phyloP scores from a whole-genome alignment of 208 protist genomes.

The Leishmania mexicana region DNA sequence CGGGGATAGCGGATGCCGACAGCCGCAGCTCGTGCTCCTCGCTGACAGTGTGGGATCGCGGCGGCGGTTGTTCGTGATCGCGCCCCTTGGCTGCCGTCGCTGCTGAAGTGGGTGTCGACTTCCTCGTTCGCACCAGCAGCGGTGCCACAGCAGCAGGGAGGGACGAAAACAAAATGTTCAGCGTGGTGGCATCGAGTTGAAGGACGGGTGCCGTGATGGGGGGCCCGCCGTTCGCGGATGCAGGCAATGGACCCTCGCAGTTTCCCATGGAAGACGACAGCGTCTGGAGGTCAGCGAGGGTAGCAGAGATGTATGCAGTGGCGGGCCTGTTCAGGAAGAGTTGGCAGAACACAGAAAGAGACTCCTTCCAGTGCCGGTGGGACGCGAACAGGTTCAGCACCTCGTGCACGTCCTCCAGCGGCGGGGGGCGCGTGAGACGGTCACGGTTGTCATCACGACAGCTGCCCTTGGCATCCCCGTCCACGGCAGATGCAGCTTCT shows the following conservation, averaged over 20 bases:
- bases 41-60: background rate
- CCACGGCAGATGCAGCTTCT: background rate
- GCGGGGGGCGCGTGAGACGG: conserved; percentile 2
- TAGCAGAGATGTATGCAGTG: conserved; percentile 16
- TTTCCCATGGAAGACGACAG: background rate
- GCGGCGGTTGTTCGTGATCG: background rate
- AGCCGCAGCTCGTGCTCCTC: conserved; percentile 19
- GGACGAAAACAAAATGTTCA: conserved; percentile 71
- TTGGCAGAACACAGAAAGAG: conserved; percentile 44
- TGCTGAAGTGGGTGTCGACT: background rate
- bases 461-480: background rate
- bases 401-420: conserved; percentile 49
- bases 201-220: conserved; percentile 1
- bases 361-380: conserved; percentile 33
- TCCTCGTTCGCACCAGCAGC: background rate
- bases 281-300: background rate
- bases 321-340: conserved; percentile 38
- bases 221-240: background rate
- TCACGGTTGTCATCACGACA: background rate
- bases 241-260: background rate
- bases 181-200: conserved; percentile 38
- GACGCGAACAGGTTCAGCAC: conserved; percentile 61
- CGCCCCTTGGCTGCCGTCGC: background rate
- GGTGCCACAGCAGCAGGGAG: conserved; percentile 28
- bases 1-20: conserved; percentile 26